phyloP scores from a whole-genome alignment of 2,329 filamentous ascomycete species.

The Trichoderma atrobrunneum region DNA sequence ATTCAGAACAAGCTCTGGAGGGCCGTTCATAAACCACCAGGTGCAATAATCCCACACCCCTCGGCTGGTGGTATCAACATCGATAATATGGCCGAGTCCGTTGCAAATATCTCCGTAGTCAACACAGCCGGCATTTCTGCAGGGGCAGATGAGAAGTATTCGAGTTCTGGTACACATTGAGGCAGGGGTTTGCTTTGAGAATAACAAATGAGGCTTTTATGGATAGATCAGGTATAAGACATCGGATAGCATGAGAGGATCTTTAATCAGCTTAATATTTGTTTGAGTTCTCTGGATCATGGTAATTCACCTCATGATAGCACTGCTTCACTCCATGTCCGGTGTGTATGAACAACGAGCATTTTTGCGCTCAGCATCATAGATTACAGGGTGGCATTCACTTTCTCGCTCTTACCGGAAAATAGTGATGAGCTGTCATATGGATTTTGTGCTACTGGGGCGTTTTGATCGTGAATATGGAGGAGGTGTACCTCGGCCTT shows the following conservation, averaged over 20 bases:
- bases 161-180: constrained; percentile 30
- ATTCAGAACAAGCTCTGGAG: constrained; percentile 29
- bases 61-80: constrained; percentile 25
- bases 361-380: not conserved
- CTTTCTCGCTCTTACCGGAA: not conserved
- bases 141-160: constrained; percentile 27
- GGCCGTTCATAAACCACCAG: constrained; percentile 29
- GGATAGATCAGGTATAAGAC: not conserved
- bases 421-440: not conserved
- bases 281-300: not conserved
- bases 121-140: constrained; percentile 25
- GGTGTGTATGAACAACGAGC: not conserved
- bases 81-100: constrained; percentile 24
- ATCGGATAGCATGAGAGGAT: not conserved
- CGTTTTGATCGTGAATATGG: not conserved
- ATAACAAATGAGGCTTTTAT: not conserved
- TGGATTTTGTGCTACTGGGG: not conserved
- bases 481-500: not conserved
- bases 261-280: not conserved
- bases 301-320: not conserved
- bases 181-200: not conserved
- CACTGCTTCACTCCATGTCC: not conserved
- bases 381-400: not conserved
- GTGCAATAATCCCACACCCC: constrained; percentile 28
- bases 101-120: constrained; percentile 23